Evolutionary conservation across 495 filamentous ascomycete species (phyloP).

Genomic region (Aspergillus ostianus): DNA sequence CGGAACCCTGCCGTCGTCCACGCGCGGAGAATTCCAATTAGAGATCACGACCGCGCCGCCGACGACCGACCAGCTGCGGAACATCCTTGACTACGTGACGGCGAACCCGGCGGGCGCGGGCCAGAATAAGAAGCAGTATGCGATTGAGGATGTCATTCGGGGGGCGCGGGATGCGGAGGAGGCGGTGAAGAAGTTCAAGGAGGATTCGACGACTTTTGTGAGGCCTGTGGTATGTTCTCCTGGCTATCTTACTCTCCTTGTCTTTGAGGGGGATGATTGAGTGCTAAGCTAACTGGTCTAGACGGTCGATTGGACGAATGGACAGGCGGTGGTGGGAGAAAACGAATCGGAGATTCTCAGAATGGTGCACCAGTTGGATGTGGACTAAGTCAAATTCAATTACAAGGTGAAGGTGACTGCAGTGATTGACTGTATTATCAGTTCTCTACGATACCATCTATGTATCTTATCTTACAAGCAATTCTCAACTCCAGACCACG

Average conservation of each 20-base stretch:
- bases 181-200: constrained; percentile 71
- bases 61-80: constrained; percentile 79
- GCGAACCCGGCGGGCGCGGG: constrained; percentile 42
- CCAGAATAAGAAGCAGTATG: constrained; percentile 28
- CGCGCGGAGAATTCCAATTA: constrained; percentile 75
- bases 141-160: constrained; percentile 56
- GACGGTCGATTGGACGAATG: constrained; percentile 94
- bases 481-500: constrained; percentile 21
- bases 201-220: constrained; percentile 57
- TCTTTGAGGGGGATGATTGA: neutral
- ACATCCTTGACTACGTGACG: constrained; percentile 83
- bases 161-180: constrained; percentile 70
- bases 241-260: constrained; percentile 2
- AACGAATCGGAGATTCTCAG: constrained; percentile 82
- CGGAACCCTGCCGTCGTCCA: constrained; percentile 32
- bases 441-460: constrained; percentile 20
- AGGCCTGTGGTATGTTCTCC: constrained; percentile 64
- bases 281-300: constrained; percentile 31
- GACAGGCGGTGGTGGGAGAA: constrained; percentile 71
- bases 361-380: constrained; percentile 58
- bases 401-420: neutral
- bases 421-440: constrained; percentile 8
- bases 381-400: constrained; percentile 6
- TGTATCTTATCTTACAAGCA: constrained; percentile 25
- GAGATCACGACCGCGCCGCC: constrained; percentile 79